Base-by-base conservation (phyloP, 169 alveolate species). In the Theileria luwenshuni region DNA sequence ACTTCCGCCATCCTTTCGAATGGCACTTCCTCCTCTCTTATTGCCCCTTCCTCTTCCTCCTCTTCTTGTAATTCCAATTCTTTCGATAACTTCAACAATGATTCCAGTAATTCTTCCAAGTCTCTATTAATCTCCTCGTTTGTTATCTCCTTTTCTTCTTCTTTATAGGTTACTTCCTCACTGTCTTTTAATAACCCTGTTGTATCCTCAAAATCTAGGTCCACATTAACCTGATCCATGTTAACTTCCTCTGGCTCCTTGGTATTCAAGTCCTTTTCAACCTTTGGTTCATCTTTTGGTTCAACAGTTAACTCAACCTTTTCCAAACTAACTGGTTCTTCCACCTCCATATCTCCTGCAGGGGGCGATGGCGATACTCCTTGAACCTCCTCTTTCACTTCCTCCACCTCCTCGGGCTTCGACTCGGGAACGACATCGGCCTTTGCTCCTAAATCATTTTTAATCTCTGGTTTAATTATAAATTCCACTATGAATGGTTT, bases 1-100 rank as follows among this genome's bases (percentile, higher is more conserved):
- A 21, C 15, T 33, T 74, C 81, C 1, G 79, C 47, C 3, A 73
- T 25, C 41, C 89, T 38, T 21, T 73, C 84, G 45, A 81, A 81
- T 7, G 89, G 89, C 23, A 81, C 89, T 42, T 73, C 83, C 8
- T 81, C 89, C 58, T 81, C 89, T 71, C 48, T 64, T 13, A 73
- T 64, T 1, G 89, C 83, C 3, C 89, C 89, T 61, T 79, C 86
- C 27, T 77, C 86, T n/a, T 68, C 79, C 23, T 65, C 59, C 15
- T 65, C 59, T 8, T 30, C 74, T 5, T 42, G 25, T 33, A 25
- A 72, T 19, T 54, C 72, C 3, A 42, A 42, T 48, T 69, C 38
- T 70, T 64, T 33, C 49, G 63, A 19, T 19, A 33, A 8, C 56
- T 61, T 47, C 21, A 79, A 17, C 73, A 72, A 33, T 6, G 63